phyloP scores from a whole-genome alignment of 148 eudicot species.

The Amaranthus cruentus region DNA sequence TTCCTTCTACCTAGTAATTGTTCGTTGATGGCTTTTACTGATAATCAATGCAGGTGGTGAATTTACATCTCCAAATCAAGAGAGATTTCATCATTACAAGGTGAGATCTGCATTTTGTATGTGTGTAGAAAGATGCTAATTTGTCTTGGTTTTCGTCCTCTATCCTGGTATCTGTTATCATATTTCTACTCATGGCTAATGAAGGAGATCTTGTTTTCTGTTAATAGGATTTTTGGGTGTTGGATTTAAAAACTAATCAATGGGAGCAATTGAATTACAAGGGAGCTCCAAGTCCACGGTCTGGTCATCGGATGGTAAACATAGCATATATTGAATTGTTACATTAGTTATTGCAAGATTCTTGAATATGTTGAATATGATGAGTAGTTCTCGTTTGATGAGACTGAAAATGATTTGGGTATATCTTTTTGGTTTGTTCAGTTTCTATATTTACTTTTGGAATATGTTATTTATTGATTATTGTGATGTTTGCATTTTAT shows the following conservation, averaged over 20 bases:
- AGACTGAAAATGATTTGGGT: neutral
- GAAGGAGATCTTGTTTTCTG: neutral
- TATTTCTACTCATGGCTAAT: neutral
- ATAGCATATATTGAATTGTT: neutral
- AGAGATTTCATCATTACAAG: constrained; percentile 98
- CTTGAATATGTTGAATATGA: neutral
- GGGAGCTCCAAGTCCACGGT: constrained; percentile 95
- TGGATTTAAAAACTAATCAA: constrained; percentile 95
- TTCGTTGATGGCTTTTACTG: neutral
- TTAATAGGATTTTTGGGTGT: constrained; percentile 82
- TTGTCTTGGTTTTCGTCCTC: neutral
- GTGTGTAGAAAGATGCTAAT: neutral
- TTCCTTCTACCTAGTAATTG: neutral
- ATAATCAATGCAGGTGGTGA: constrained; percentile 63
- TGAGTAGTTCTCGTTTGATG: neutral
- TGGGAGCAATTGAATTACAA: constrained; percentile 98
- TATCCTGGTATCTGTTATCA: neutral
- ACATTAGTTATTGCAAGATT: neutral
- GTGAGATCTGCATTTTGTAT: constrained; percentile 27
- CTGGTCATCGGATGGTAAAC: constrained; percentile 96
- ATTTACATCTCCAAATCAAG: constrained; percentile 98
- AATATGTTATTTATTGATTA: neutral
- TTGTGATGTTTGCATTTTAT: neutral
- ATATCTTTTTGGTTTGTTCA: neutral
- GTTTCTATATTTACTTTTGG: neutral